Evolutionary conservation across 2,329 filamentous ascomycete species (phyloP).

Genomic region (Calonectria crousiana): DNA sequence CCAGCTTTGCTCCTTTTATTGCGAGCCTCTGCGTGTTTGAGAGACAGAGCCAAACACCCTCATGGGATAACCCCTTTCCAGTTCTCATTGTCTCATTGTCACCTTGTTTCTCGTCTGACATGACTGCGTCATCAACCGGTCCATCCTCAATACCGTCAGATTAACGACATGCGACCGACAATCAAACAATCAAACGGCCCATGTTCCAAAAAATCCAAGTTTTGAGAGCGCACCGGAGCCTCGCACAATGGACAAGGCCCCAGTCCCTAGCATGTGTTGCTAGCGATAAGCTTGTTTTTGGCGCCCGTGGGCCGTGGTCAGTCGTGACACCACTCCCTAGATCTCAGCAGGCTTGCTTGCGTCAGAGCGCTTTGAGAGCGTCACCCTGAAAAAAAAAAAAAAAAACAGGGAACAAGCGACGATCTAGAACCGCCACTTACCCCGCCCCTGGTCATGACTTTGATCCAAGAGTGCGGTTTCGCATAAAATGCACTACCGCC

Average conservation of each 20-base stretch:
- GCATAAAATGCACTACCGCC: background rate
- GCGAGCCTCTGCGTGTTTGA: background rate
- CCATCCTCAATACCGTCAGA: background rate
- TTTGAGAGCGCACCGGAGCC: background rate
- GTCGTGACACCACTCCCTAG: background rate
- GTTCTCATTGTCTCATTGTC: background rate
- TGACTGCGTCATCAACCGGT: background rate
- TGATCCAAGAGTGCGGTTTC: background rate
- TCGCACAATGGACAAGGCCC: background rate
- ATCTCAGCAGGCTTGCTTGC: background rate
- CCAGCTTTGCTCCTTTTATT: background rate
- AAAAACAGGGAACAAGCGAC: background rate
- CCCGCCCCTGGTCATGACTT: background rate
- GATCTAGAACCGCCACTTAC: background rate
- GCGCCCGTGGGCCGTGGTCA: background rate
- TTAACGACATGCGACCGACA: background rate
- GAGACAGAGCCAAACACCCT: background rate
- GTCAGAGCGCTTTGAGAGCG: background rate
- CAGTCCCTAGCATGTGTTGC: background rate
- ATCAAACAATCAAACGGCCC: background rate
- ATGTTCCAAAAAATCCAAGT: background rate
- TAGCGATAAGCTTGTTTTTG: conserved; percentile 6
- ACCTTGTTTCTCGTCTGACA: background rate
- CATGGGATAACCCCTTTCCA: background rate
- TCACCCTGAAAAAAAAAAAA: background rate